These are phyloP conservation scores for Macadamia tetraphylla DNA, from an alignment of 164 flowering plant genomes.

Conservation along the genomic window DNA sequence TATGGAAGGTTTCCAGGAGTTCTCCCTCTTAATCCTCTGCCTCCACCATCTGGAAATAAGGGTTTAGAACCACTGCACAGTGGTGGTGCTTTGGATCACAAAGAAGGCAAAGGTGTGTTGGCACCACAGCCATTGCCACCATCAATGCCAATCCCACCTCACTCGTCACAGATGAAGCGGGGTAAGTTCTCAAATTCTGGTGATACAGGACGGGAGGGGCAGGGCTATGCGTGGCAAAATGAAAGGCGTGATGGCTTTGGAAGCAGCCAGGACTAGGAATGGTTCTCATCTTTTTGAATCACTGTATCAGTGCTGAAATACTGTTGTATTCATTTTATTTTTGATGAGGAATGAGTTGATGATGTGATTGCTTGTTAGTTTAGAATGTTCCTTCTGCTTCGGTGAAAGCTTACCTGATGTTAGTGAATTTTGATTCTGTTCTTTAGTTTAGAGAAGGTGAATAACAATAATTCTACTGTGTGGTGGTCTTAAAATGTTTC, in stretches of 20 bases:
- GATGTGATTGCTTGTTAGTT: too few relatives aligned
- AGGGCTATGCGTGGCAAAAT: constrained; percentile 51
- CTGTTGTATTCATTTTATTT: too few relatives aligned
- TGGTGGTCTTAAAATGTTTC: too few relatives aligned
- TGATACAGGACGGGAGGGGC: constrained; percentile 41
- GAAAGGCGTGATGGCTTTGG: constrained; percentile 46
- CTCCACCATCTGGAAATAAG: constrained; percentile 21
- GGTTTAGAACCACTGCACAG: constrained; percentile 38
- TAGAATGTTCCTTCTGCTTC: too few relatives aligned
- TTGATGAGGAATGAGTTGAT: too few relatives aligned
- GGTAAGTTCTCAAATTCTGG: constrained; percentile 36
- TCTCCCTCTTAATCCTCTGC: constrained; percentile 23
- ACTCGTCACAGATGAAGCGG: constrained; percentile 30
- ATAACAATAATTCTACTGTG: too few relatives aligned
- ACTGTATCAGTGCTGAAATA: too few relatives aligned
- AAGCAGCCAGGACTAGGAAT: constrained; percentile 30
- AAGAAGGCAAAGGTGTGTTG: constrained; percentile 53
- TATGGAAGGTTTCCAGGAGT: constrained; percentile 37
- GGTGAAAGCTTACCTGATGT: too few relatives aligned
- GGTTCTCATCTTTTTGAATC: not conserved
- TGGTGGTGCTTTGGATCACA: constrained; percentile 32
- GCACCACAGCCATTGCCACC: constrained; percentile 45
- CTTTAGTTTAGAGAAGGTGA: too few relatives aligned
- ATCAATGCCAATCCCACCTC: constrained; percentile 47
- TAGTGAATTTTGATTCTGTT: too few relatives aligned